Conservation (phyloP, 163 green algal species). For the Scenedesmus sp. region DNA sequence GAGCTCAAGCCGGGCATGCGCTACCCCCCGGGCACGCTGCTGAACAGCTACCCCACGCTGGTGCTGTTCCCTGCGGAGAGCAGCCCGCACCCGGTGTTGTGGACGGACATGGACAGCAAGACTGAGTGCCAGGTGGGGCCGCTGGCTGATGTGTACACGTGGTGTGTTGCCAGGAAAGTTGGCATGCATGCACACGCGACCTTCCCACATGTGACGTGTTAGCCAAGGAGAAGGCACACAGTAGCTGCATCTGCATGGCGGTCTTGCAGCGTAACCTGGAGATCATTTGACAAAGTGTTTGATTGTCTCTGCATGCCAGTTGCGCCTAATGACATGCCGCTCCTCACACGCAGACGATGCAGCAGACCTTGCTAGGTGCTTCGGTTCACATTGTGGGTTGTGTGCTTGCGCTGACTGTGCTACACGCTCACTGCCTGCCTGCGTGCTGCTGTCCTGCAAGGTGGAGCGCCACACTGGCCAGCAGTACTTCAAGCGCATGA, state of each 20-base stretch:
- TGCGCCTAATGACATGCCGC: too few species aligned
- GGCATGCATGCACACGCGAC: too few species aligned
- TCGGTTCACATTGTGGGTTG: too few species aligned
- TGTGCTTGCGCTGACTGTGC: not conserved
- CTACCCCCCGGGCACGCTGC: constrained; percentile 46
- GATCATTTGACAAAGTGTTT: too few species aligned
- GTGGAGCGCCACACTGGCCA: constrained; percentile 22
- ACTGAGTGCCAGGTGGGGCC: constrained; percentile 31
- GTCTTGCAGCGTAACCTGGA: too few species aligned
- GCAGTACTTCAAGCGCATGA: constrained; percentile 32
- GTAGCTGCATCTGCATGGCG: too few species aligned
- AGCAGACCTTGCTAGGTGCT: not conserved
- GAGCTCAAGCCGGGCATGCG: constrained; percentile 39
- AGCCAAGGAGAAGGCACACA: too few species aligned
- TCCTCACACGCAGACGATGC: not conserved
- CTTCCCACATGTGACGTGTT: too few species aligned
- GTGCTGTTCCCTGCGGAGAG: constrained; percentile 52
- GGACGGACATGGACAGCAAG: constrained; percentile 38
- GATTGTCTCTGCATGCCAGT: too few species aligned
- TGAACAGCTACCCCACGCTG: constrained; percentile 56
- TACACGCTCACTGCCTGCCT: not conserved
- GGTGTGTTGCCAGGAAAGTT: too few species aligned
- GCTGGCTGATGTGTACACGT: not conserved
- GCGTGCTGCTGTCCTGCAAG: not conserved
- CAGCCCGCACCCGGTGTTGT: constrained; percentile 52